A percentile compares a stretch with the other conserved stretches of the same genome.
Conservation (phyloP, 2,329 filamentous ascomycete species). For the Parafenestella ontariensis region DNA sequence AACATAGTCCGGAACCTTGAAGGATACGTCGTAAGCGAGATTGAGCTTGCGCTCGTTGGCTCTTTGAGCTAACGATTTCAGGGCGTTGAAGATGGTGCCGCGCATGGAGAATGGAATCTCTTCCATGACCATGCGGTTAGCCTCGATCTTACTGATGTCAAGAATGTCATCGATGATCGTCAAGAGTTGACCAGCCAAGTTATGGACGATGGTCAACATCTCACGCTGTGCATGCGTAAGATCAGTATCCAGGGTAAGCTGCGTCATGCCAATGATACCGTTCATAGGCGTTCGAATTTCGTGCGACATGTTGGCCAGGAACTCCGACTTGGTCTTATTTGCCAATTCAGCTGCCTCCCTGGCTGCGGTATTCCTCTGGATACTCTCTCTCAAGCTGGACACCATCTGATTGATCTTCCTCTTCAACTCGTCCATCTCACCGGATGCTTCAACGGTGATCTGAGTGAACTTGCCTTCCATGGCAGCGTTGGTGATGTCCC, state of each 20-base stretch:
- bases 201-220: conserved; percentile 98
- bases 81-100: conserved; percentile 93
- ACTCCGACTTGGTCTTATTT: conserved; percentile 98
- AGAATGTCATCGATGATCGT: conserved; percentile 91
- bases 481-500: conserved; percentile 96
- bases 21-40: conserved; percentile 91
- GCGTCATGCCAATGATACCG: conserved; percentile 97
- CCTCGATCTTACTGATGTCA: conserved; percentile 81
- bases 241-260: conserved; percentile 91
- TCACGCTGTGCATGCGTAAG: conserved; percentile 94
- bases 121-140: conserved; percentile 97
- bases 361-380: conserved; percentile 94
- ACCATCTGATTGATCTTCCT: conserved; percentile 99
- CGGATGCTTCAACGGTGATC: conserved; percentile 94
- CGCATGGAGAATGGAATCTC: conserved; percentile 95
- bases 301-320: conserved; percentile 98
- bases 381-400: conserved; percentile 91
- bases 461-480: conserved; percentile 98
- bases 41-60: conserved; percentile 95
- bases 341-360: conserved; percentile 95
- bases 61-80: conserved; percentile 96
- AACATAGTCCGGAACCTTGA: conserved; percentile 91
- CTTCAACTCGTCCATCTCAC: conserved; percentile 99
- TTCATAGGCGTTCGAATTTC: conserved; percentile 98
- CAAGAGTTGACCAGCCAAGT: conserved; percentile 91